Base-by-base conservation (phyloP, 2,329 filamentous ascomycete genomes). In the Diaporthe longicolla region DNA sequence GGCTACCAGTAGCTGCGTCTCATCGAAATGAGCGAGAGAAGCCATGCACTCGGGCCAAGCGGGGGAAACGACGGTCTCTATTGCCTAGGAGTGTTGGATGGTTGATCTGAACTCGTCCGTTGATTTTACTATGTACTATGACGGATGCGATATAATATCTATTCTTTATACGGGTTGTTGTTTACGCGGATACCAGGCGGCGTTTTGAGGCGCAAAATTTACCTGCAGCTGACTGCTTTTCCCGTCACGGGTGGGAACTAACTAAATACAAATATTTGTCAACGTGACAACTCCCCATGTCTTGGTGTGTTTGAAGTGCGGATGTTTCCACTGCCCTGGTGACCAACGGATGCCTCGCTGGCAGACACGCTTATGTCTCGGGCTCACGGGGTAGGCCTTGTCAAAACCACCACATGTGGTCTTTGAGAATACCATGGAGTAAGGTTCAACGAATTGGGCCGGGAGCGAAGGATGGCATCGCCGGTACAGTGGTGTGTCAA, bases 1-100 rank as follows among this genome's bases (percentile, higher is more conserved):
- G 77, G 81, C 35, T 78, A 84, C 52, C 70, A 69, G 68, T 61
- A 57, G 40, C 4, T 9, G 8, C 0, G 3, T 9, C 8, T 10
- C 45, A 24, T 10, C 8, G 45, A 10, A 15, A 3, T 1, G 59
- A 10, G 29, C 17, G n/a, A 24, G 40, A 21, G 26, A 11, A 26
- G 17, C 6, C 11, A 13, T 10, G 9, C 29, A 9, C 26, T 9
- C 8, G 5, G 17, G 11, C 37, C 11, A 40, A 13, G 11, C 37
- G 11, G 37, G 37, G 37, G 11, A 40, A 40, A 40, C 37, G 15
- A 11, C 37, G 37, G 11, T 40, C 37, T 6, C 19, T 43, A 6
- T 43, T 7, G 29, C 29, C 15, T 21, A 19, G 9, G 26, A 35
- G 43, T 5, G 19, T 11, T 63, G 40, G 59, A 24, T 37, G 21